These are phyloP conservation scores for Yarrowia osloensis DNA, from an alignment of 805 yeast species.

Conservation along the genomic window DNA sequence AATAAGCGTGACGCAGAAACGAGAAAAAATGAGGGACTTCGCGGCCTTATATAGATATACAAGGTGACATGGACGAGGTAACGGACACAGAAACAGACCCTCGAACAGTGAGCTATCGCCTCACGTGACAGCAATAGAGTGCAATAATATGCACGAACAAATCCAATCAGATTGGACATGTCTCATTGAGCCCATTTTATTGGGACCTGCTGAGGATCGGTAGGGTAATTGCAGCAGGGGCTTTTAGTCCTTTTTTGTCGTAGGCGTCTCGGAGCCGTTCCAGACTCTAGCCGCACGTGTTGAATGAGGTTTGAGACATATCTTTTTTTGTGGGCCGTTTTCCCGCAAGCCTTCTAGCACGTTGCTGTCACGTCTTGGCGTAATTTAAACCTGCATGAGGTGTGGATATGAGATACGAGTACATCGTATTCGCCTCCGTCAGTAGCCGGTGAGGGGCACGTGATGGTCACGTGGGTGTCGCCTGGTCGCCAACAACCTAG, in stretches of 20 bases:
- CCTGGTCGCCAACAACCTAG: too few relatives aligned
- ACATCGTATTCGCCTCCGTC: too few relatives aligned
- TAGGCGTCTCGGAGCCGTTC: too few relatives aligned
- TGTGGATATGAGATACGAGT: too few relatives aligned
- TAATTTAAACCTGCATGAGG: background rate
- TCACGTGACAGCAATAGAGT: conserved; percentile 10
- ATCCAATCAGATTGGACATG: background rate
- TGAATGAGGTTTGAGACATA: too few relatives aligned
- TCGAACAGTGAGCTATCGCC: background rate
- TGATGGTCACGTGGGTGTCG: too few relatives aligned
- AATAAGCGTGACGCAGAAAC: background rate
- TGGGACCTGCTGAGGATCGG: background rate
- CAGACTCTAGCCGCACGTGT: background rate
- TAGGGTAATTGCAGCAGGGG: background rate
- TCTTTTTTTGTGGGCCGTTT: too few relatives aligned
- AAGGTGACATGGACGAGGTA: background rate
- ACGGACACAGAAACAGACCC: background rate
- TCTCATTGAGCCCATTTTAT: background rate
- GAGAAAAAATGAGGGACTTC: background rate
- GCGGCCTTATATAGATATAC: background rate
- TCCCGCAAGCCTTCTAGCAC: too few relatives aligned
- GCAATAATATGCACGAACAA: background rate
- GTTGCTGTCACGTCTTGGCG: background rate
- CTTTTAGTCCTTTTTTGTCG: background rate
- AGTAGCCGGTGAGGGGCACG: too few relatives aligned